A percentile compares a stretch with the other conserved stretches of the same genome.
phyloP scores from a whole-genome alignment of 805 yeast species.

The Sungouiella blattae region DNA sequence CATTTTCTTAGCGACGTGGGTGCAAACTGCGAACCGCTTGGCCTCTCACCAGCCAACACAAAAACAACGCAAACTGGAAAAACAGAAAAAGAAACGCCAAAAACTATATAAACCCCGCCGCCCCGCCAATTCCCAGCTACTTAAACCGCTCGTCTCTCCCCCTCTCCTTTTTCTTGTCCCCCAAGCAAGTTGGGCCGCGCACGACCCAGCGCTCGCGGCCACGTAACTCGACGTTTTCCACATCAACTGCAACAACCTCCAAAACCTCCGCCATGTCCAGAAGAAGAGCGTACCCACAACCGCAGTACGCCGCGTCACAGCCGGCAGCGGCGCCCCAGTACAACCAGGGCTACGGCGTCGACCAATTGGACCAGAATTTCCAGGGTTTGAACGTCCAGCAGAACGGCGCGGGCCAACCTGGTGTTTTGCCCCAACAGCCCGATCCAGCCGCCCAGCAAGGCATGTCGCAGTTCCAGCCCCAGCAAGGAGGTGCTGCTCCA shows the following conservation, averaged over 20 bases:
- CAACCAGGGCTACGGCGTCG: constrained; percentile 26
- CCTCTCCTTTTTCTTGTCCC: not conserved
- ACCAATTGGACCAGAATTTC: constrained; percentile 32
- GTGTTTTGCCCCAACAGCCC: not conserved
- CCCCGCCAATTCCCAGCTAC: too few relatives aligned
- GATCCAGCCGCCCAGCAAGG: not conserved
- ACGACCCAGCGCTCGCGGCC: constrained; percentile 2
- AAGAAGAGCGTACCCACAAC: constrained; percentile 48
- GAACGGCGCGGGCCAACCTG: not conserved
- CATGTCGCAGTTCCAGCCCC: not conserved
- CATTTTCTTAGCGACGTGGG: too few relatives aligned
- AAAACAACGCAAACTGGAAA: too few relatives aligned
- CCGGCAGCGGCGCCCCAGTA: constrained; percentile 12
- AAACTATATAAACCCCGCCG: too few relatives aligned
- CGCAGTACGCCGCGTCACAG: constrained; percentile 35
- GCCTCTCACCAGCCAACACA: too few relatives aligned
- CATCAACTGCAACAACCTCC: not conserved
- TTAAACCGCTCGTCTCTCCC: too few relatives aligned
- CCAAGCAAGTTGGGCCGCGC: too few relatives aligned
- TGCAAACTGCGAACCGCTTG: too few relatives aligned
- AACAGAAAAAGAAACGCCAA: too few relatives aligned
- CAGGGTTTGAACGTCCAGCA: constrained; percentile 28
- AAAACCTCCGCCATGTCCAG: constrained; percentile 28
- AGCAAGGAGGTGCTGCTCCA: constrained; percentile 1
- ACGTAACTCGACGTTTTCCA: constrained; percentile 1